Conservation (phyloP, 2,329 filamentous ascomycete species). For the Elsinoe arachidis region DNA sequence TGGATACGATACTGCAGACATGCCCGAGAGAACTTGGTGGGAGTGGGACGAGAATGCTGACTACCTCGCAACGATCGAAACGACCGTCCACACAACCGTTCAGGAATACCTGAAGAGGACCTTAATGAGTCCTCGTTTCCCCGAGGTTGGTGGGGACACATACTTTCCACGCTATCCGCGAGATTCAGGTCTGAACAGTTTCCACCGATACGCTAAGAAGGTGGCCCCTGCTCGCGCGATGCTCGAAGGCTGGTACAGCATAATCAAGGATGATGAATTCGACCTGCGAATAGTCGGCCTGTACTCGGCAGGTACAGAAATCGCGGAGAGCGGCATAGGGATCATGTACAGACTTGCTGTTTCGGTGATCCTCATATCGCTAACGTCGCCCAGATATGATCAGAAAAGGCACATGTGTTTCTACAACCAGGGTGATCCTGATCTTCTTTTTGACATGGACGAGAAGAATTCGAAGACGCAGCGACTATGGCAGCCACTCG, state of each 20-base stretch:
- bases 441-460: neutral
- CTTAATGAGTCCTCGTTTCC: neutral
- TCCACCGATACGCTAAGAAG: neutral
- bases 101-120: neutral
- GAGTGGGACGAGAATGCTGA: neutral
- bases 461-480: neutral
- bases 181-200: neutral
- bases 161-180: neutral
- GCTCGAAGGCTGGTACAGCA: neutral
- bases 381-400: neutral
- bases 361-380: neutral
- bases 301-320: neutral
- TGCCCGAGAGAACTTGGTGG: neutral
- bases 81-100: neutral
- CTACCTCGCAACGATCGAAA: neutral
- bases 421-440: neutral
- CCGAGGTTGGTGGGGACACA: neutral
- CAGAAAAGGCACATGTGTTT: neutral
- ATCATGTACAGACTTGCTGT: neutral
- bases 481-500: constrained; percentile 25
- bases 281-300: neutral
- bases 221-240: neutral
- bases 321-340: neutral
- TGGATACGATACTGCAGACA: neutral
- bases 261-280: neutral